Conservation (phyloP, 495 filamentous ascomycete genomes). For the Tuber brumale region DNA sequence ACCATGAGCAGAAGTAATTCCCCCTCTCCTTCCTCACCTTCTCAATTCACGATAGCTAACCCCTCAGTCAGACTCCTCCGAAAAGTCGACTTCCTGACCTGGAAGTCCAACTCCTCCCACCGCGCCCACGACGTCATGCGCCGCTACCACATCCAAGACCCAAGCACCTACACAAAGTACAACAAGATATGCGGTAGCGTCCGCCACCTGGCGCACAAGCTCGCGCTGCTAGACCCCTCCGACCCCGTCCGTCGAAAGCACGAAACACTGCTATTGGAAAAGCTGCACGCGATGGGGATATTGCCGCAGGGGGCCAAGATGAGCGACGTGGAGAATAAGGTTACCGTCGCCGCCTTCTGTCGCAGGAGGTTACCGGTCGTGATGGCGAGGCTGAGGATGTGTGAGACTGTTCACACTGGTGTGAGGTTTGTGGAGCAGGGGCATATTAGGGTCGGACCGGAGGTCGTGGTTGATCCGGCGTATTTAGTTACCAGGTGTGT, state of each 20-base stretch:
- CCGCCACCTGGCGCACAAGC: constrained; percentile 77
- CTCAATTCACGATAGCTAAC: constrained; percentile 19
- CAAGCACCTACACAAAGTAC: constrained; percentile 81
- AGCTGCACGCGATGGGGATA: constrained; percentile 85
- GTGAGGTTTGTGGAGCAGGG: constrained; percentile 89
- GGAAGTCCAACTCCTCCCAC: constrained; percentile 80
- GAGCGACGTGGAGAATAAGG: constrained; percentile 74
- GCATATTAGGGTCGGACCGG: constrained; percentile 86
- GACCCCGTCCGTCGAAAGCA: constrained; percentile 71
- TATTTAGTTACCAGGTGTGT: constrained; percentile 58
- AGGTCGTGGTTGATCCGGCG: constrained; percentile 80
- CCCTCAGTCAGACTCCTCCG: constrained; percentile 55
- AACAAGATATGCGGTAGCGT: constrained; percentile 79
- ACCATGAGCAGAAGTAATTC: constrained; percentile 71
- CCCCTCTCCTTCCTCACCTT: constrained; percentile 7
- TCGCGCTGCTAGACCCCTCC: constrained; percentile 68
- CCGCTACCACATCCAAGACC: constrained; percentile 81
- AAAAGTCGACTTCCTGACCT: constrained; percentile 93
- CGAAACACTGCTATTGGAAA: constrained; percentile 75
- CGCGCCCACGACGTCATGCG: constrained; percentile 70
- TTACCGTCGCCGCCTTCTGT: constrained; percentile 79
- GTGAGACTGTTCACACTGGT: constrained; percentile 74
- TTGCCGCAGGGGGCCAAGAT: constrained; percentile 64
- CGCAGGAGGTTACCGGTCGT: constrained; percentile 73
- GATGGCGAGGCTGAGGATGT: constrained; percentile 83